These are phyloP conservation scores for Diaporthe eres DNA, from an alignment of 2,329 filamentous ascomycete genomes.

Conservation along the genomic window DNA sequence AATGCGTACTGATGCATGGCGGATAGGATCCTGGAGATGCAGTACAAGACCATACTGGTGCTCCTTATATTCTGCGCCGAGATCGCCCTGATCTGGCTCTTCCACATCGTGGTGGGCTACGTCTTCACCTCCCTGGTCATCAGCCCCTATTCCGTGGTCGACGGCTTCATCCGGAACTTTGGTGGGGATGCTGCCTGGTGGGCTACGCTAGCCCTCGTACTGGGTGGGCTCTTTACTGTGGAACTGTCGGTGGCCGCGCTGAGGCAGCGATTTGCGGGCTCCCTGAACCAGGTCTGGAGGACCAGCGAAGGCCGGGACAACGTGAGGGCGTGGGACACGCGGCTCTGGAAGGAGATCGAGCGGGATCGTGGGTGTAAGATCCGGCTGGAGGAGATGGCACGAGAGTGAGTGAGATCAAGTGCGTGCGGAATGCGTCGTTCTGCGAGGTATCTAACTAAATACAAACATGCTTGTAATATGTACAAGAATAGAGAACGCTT, in stretches of 20 bases:
- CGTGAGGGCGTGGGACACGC: conserved; percentile 66
- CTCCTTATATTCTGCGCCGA: conserved; percentile 71
- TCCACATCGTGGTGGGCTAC: conserved; percentile 79
- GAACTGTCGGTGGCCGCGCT: conserved; percentile 72
- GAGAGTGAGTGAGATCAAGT: not conserved
- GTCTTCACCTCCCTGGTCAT: conserved; percentile 66
- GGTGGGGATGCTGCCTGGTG: conserved; percentile 82
- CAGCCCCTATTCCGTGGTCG: conserved; percentile 76
- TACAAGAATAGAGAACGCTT: conserved; percentile 21
- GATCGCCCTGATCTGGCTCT: conserved; percentile 76
- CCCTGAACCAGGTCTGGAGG: conserved; percentile 22
- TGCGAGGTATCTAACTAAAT: conserved; percentile 17
- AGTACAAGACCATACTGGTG: conserved; percentile 79
- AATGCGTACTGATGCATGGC: conserved; percentile 45
- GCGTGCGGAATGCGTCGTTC: not conserved
- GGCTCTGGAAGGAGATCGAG: conserved; percentile 72
- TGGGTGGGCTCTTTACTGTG: conserved; percentile 72
- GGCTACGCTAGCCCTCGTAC: conserved; percentile 75
- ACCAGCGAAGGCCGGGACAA: conserved; percentile 26
- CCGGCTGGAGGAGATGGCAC: conserved; percentile 1
- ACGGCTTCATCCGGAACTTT: conserved; percentile 76
- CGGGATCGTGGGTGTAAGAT: conserved; percentile 55
- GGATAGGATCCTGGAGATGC: conserved; percentile 78
- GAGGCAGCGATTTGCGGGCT: conserved; percentile 52
- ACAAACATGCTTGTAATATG: conserved; percentile 23